A percentile compares a stretch with the other conserved stretches of the same genome.
These are phyloP conservation scores for Phalaenopsis hybrid DNA, from an alignment of 116 monocot genomes.

Conservation along the genomic window DNA sequence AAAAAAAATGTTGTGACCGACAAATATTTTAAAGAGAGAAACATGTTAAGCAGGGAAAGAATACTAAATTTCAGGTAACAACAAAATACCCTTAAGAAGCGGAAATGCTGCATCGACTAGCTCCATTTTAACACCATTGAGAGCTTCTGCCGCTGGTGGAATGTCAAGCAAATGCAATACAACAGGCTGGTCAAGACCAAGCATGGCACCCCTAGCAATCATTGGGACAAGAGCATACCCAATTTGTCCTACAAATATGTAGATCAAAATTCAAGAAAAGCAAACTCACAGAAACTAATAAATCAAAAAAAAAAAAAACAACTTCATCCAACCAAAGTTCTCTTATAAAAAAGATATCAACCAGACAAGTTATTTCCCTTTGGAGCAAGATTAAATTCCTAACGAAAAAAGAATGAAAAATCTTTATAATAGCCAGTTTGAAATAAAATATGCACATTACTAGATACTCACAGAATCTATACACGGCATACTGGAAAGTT, in stretches of 20 bases:
- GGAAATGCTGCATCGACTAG: constrained; percentile 55
- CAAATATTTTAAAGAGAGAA: background rate
- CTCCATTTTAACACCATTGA: constrained; percentile 58
- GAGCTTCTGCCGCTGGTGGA: constrained; percentile 47
- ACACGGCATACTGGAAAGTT: too few species aligned
- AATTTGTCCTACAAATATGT: constrained; percentile 41
- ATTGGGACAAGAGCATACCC: constrained; percentile 58
- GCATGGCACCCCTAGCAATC: constrained; percentile 50
- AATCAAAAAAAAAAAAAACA: too few species aligned
- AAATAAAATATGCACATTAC: too few species aligned
- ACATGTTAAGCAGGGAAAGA: background rate
- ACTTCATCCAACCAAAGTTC: background rate
- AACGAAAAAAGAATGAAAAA: too few species aligned
- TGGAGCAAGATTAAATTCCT: too few species aligned
- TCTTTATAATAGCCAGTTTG: too few species aligned
- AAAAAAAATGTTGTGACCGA: too few species aligned
- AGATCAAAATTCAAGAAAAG: background rate
- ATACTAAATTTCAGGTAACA: background rate
- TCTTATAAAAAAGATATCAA: too few species aligned
- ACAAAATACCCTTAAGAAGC: constrained; percentile 41
- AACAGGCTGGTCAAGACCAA: constrained; percentile 49
- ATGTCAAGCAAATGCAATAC: constrained; percentile 59
- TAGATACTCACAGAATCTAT: too few species aligned
- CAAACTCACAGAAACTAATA: background rate
- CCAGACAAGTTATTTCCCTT: too few species aligned